Evolutionary conservation across 2,329 filamentous ascomycete species (phyloP).

Genomic region (Pyrenophora teres): DNA sequence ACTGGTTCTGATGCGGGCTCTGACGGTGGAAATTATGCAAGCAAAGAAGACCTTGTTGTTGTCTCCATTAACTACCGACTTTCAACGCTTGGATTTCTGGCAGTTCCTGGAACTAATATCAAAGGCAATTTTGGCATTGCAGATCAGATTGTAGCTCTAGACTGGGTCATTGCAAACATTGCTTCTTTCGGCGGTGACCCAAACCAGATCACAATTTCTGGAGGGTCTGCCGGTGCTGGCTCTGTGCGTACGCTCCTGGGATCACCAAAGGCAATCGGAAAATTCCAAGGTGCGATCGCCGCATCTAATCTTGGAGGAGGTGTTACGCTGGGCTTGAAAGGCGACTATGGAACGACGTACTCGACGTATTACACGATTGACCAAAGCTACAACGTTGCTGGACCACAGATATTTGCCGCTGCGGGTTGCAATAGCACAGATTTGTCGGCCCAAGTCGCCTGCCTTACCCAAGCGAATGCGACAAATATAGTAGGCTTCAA

Average conservation of each 20-base stretch:
- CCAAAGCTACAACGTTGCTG: constrained; percentile 56
- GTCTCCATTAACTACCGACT: constrained; percentile 66
- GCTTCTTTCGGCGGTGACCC: constrained; percentile 55
- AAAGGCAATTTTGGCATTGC: constrained; percentile 61
- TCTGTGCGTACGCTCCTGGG: constrained; percentile 61
- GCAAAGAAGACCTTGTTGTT: constrained; percentile 63
- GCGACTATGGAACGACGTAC: constrained; percentile 64
- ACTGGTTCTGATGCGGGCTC: constrained; percentile 39
- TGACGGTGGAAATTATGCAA: constrained; percentile 63
- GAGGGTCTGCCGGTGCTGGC: constrained; percentile 59
- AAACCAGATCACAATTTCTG: constrained; percentile 53
- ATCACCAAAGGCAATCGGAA: constrained; percentile 54
- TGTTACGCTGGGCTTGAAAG: constrained; percentile 59
- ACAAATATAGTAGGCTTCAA: constrained; percentile 48
- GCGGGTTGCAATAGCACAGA: constrained; percentile 58
- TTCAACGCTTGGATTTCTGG: constrained; percentile 62
- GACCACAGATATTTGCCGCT: constrained; percentile 56
- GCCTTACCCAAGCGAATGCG: constrained; percentile 57
- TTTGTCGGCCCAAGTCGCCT: constrained; percentile 56
- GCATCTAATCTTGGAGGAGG: constrained; percentile 62
- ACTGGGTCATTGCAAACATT: constrained; percentile 56
- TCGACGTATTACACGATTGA: constrained; percentile 63
- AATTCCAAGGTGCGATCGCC: constrained; percentile 54
- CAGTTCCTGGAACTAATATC: constrained; percentile 59
- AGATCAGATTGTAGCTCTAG: constrained; percentile 57